These are phyloP conservation scores for Pyricularia grisea DNA, from an alignment of 2,329 filamentous ascomycete species.

Conservation along the genomic window DNA sequence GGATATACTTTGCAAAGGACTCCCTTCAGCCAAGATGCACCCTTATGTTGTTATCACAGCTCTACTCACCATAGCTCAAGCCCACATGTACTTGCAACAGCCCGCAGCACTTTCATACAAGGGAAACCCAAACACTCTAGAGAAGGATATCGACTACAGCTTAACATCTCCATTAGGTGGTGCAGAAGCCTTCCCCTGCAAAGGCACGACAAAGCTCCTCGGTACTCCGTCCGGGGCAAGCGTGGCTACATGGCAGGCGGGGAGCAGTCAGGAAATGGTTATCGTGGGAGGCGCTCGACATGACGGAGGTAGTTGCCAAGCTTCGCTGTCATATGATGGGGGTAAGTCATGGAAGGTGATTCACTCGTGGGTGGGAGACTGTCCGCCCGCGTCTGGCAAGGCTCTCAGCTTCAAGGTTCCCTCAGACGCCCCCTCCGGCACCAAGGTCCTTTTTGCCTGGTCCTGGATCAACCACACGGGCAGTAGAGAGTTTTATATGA, in stretches of 20 bases:
- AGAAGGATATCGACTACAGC: slow-evolving; percentile 51
- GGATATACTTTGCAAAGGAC: neutral
- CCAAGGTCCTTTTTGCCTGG: slow-evolving; percentile 62
- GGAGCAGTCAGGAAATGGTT: slow-evolving; percentile 52
- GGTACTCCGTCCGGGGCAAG: slow-evolving; percentile 39
- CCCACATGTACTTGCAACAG: slow-evolving; percentile 45
- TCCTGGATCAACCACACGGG: slow-evolving; percentile 69
- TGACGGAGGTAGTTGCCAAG: slow-evolving; percentile 67
- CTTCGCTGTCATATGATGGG: slow-evolving; percentile 65
- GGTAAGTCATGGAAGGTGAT: slow-evolving; percentile 62
- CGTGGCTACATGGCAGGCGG: slow-evolving; percentile 52
- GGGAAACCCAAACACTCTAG: slow-evolving; percentile 33
- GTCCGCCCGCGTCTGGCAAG: slow-evolving; percentile 30
- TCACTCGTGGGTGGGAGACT: slow-evolving; percentile 45
- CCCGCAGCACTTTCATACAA: slow-evolving; percentile 43
- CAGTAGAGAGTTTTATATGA: slow-evolving; percentile 83
- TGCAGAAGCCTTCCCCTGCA: slow-evolving; percentile 67
- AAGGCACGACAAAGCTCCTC: slow-evolving; percentile 45
- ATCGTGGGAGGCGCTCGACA: slow-evolving; percentile 55
- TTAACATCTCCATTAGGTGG: slow-evolving; percentile 59
- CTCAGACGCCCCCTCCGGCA: slow-evolving; percentile 44
- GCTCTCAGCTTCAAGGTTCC: slow-evolving; percentile 60
- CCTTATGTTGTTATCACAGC: neutral
- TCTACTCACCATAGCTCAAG: slow-evolving; percentile 28
- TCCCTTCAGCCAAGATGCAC: neutral